Conservation (phyloP, 208 protist genomes). For the Trypanosoma cruzi region DNA sequence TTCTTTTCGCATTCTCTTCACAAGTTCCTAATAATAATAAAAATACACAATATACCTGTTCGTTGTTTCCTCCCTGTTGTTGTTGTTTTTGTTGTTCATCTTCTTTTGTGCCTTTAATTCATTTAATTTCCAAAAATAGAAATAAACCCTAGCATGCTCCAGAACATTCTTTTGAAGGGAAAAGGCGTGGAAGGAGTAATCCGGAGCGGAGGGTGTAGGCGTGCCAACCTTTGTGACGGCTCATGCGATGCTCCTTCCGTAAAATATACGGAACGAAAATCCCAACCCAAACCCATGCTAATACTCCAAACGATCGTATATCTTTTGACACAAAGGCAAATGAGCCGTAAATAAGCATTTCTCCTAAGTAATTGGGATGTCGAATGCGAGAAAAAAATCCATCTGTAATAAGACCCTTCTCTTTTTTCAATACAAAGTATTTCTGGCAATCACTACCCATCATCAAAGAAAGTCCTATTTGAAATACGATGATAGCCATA, state of each 20-base stretch:
- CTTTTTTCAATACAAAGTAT: conserved; percentile 72
- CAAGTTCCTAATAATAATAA: no score
- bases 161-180: conserved; percentile 8
- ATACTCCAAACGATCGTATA: conserved; percentile 53
- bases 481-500: conserved; percentile 56
- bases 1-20: no score
- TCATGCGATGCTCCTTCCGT: conserved; percentile 79
- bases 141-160: background rate
- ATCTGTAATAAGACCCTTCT: conserved; percentile 78
- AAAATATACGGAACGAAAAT: conserved; percentile 83
- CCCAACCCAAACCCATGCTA: conserved; percentile 61
- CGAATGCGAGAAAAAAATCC: conserved; percentile 79
- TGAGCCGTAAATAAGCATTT: conserved; percentile 88
- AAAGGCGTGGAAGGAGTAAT: conserved; percentile 64
- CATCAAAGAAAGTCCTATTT: conserved; percentile 72
- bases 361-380: conserved; percentile 90
- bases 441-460: conserved; percentile 83
- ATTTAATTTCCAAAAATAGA: conserved; percentile 1
- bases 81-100: background rate
- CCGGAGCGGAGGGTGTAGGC: conserved; percentile 53
- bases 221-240: conserved; percentile 65
- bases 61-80: no score
- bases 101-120: no score
- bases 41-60: no score
- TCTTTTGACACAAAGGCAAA: conserved; percentile 74